A percentile compares a stretch with the other conserved stretches of the same genome.
Conservation (phyloP, 2,329 filamentous ascomycete genomes). For the Coleophoma eucalyptorum region DNA sequence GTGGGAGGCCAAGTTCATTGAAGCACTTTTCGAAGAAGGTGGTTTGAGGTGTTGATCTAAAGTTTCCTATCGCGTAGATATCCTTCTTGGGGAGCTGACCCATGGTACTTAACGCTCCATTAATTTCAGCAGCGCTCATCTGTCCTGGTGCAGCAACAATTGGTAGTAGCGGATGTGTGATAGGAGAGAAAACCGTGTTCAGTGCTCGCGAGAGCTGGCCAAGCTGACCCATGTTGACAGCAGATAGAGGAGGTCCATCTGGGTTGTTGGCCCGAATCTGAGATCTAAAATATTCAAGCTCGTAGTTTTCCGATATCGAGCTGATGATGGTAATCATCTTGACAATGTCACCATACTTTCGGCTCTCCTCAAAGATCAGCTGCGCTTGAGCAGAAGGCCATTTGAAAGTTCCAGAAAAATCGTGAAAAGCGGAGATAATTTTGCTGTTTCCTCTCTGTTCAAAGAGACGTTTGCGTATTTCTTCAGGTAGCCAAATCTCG, state of each 20-base stretch:
- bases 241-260: constrained; percentile 70
- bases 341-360: constrained; percentile 76
- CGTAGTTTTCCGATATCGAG: constrained; percentile 82
- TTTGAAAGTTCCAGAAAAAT: constrained; percentile 79
- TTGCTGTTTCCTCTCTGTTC: constrained; percentile 72
- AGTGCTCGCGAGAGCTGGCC: constrained; percentile 80
- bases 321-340: constrained; percentile 88
- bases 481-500: constrained; percentile 80
- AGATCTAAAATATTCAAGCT: constrained; percentile 84
- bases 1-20: constrained; percentile 80
- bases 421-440: constrained; percentile 90
- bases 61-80: constrained; percentile 76
- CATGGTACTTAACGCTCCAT: constrained; percentile 71
- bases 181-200: constrained; percentile 83
- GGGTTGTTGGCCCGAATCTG: constrained; percentile 67
- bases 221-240: constrained; percentile 83
- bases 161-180: constrained; percentile 80
- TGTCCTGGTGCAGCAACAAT: constrained; percentile 84
- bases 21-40: constrained; percentile 85
- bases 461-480: constrained; percentile 64
- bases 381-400: constrained; percentile 75
- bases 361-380: constrained; percentile 66
- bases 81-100: constrained; percentile 76
- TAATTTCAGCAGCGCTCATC: constrained; percentile 82
- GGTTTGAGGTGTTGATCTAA: constrained; percentile 66